A percentile compares a stretch with the other conserved stretches of the same genome.
These are phyloP conservation scores for Tanacetum coccineum DNA, from an alignment of 129 eudicot genomes.

Conservation along the genomic window DNA sequence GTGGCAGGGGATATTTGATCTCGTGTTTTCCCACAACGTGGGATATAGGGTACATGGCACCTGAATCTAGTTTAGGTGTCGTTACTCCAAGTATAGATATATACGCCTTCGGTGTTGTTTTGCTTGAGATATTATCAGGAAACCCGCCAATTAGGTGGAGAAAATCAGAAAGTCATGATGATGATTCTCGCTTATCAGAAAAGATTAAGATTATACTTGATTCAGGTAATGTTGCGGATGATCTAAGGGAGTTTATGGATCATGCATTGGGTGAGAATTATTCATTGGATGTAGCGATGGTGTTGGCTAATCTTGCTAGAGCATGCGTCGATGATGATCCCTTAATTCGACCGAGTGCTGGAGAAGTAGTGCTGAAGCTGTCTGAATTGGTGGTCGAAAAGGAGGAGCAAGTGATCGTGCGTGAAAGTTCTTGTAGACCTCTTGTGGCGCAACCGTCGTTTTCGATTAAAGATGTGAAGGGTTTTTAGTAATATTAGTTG, in stretches of 20 bases:
- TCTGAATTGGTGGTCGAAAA: constrained; percentile 52
- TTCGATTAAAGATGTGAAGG: constrained; percentile 27
- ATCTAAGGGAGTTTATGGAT: constrained; percentile 82
- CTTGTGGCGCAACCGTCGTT: constrained; percentile 49
- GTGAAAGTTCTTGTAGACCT: constrained; percentile 76
- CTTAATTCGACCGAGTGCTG: constrained; percentile 54
- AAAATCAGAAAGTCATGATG: constrained; percentile 30
- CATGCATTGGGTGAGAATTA: constrained; percentile 62
- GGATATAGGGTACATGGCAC: constrained; percentile 69
- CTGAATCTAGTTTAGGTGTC: constrained; percentile 17
- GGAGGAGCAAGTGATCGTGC: constrained; percentile 36
- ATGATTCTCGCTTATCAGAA: constrained; percentile 32
- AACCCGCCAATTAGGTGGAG: constrained; percentile 26
- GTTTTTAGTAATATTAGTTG: not conserved
- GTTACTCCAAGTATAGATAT: constrained; percentile 21
- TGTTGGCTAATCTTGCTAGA: constrained; percentile 73
- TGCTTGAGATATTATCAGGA: constrained; percentile 38
- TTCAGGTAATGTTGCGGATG: constrained; percentile 38
- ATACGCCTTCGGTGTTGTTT: constrained; percentile 35
- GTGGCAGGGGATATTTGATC: constrained; percentile 14
- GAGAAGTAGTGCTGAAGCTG: constrained; percentile 75
- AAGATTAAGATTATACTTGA: constrained; percentile 44
- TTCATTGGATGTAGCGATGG: constrained; percentile 52
- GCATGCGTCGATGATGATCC: constrained; percentile 71
- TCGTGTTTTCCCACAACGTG: constrained; percentile 34